A percentile compares a stretch with the other conserved stretches of the same genome.
Evolutionary conservation across 2,329 filamentous ascomycete species (phyloP).

Genomic region (Massarina eburnea): DNA sequence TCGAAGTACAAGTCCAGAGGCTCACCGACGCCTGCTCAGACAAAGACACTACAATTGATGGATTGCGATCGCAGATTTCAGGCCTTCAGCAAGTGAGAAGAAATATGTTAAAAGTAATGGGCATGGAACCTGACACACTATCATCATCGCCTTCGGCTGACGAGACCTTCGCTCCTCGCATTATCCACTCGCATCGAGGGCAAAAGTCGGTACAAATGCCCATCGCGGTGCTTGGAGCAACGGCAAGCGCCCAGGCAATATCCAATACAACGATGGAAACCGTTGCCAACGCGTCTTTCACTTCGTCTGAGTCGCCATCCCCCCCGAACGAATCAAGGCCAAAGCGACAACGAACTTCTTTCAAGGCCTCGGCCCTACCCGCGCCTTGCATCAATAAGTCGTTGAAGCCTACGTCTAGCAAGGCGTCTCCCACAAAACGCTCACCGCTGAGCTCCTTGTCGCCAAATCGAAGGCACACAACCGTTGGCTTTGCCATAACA

Average conservation of each 20-base stretch:
- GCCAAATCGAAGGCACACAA: slow-evolving; percentile 36
- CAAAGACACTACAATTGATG: slow-evolving; percentile 34
- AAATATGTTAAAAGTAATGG: slow-evolving; percentile 27
- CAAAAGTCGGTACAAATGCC: slow-evolving; percentile 23
- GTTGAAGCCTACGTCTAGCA: slow-evolving; percentile 17
- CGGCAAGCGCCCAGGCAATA: slow-evolving; percentile 4
- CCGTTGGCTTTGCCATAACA: slow-evolving; percentile 22
- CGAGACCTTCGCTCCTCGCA: slow-evolving; percentile 12
- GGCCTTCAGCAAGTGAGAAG: slow-evolving; percentile 14
- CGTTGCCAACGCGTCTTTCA: slow-evolving; percentile 25
- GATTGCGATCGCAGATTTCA: slow-evolving; percentile 17
- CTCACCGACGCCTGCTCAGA: slow-evolving; percentile 28
- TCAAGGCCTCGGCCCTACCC: slow-evolving; percentile 32
- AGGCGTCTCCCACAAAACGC: slow-evolving; percentile 26
- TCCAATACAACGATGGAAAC: slow-evolving; percentile 19
- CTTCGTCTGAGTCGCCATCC: slow-evolving; percentile 18
- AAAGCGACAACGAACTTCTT: slow-evolving; percentile 40
- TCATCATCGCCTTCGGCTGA: slow-evolving; percentile 15
- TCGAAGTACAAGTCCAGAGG: slow-evolving; percentile 25
- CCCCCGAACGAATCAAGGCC: slow-evolving; percentile 37
- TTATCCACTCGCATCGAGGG: slow-evolving; percentile 19
- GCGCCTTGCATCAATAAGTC: slow-evolving; percentile 27
- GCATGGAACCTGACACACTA: slow-evolving; percentile 14
- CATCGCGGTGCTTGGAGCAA: slow-evolving; percentile 6
- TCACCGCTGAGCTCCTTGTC: slow-evolving; percentile 34